Base-by-base conservation (phyloP, 805 yeast genomes). In the Lachancea waltii region DNA sequence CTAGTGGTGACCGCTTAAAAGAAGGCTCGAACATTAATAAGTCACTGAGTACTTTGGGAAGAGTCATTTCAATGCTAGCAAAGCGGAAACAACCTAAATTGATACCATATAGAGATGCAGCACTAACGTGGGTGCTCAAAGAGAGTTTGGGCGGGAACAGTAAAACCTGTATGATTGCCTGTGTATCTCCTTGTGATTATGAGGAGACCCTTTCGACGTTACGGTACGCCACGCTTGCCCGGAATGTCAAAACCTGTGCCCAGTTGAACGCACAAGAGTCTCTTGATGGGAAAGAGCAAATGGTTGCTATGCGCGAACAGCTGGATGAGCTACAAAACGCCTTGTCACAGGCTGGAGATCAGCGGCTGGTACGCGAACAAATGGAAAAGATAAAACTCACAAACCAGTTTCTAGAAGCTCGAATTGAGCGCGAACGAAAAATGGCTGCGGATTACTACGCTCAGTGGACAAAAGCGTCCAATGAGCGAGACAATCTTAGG, bases 141-240 rank as follows among this genome's bases (percentile, higher is more conserved):
- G 90, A 83, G 47, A 77, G 76, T 42, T 62, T 85, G 25, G 86
- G 92, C 1, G 95, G 95, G 1, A 82, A 83, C 52, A 80, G 92
- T n/a, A 83, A 81, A 51, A 87, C 95, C 0, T 80, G 81, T 1
- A 77, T 86, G 82, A 72, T 86, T n/a, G 92, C 92, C 15, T 85
- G 94, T 55, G 68, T 86, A 0, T 78, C 94, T 0, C 94, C 95
- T 0, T 68, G 76, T 13, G 90, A 82, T 50, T 80, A 75, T 56
- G 89, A 83, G 15, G 95, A 85, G 50, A 78, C 86, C 0, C 56
- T 78, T 48, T 81, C 84, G 28, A 85, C 95, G 0, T 62, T 85
- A 41, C 66, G 87, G 44, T 85, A 85, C 55, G 94, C 95, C 1
- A 80, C 77, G 15, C 75, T 81, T 41, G 90, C 86, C 3, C 81